A percentile compares a stretch with the other conserved stretches of the same genome.
These are phyloP conservation scores for barley (Hordeum vulgare) DNA, from an alignment of 176 grass and related monocot species.

Conservation along the genomic window DNA sequence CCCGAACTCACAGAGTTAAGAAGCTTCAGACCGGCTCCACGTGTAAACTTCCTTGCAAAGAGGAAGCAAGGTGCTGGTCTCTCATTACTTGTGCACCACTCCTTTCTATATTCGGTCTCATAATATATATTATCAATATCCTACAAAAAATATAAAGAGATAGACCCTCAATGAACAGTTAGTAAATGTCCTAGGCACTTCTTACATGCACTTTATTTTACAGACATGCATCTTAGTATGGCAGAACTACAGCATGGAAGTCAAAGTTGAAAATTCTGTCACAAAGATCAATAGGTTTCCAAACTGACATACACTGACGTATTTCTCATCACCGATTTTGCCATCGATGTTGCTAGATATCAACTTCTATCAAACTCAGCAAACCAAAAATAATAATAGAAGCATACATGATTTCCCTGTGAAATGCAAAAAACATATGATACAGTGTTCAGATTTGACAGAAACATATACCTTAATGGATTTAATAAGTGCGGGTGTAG, in stretches of 20 bases:
- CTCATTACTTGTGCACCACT: slow-evolving; percentile 84
- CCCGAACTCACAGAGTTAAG: slow-evolving; percentile 53
- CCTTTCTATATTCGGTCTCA: slow-evolving; percentile 89
- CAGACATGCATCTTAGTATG: neutral
- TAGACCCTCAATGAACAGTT: slow-evolving; percentile 12
- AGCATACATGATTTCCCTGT: neutral
- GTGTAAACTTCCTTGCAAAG: slow-evolving; percentile 93
- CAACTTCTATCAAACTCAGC: neutral
- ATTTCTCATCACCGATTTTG: neutral
- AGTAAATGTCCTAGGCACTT: neutral
- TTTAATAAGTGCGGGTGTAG: slow-evolving; percentile 66
- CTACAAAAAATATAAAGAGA: slow-evolving; percentile 37
- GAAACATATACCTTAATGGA: slow-evolving; percentile 68
- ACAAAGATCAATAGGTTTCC: neutral
- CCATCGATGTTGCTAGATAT: neutral
- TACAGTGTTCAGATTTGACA: neutral
- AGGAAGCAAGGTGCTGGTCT: slow-evolving; percentile 87
- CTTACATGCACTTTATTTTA: neutral
- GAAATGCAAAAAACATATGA: neutral
- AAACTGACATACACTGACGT: neutral
- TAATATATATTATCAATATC: slow-evolving; percentile 91
- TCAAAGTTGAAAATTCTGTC: neutral
- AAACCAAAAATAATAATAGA: slow-evolving; percentile 6
- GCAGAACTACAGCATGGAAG: neutral
- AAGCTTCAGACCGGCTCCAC: slow-evolving; percentile 71